Evolutionary conservation across 345 rosid genomes (phyloP).

Genomic region (Barbarea vulgaris): DNA sequence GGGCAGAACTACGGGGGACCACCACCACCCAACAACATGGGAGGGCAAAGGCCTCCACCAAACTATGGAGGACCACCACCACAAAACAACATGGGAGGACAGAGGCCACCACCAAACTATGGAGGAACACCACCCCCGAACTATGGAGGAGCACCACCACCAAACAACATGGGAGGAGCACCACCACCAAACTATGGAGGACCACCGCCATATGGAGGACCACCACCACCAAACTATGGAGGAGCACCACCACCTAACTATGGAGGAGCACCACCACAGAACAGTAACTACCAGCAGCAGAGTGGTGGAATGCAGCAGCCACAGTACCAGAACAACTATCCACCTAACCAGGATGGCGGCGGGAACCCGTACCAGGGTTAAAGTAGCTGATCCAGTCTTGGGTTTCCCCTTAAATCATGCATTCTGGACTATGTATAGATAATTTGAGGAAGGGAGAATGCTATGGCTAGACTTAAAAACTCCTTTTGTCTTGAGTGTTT

Average conservation of each 20-base stretch:
- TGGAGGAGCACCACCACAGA: slow-evolving; percentile 34
- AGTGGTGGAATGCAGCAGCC: slow-evolving; percentile 43
- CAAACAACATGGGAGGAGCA: slow-evolving; percentile 9
- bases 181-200: slow-evolving; percentile 36
- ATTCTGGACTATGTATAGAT: slow-evolving; percentile 40
- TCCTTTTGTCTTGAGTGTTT: slow-evolving; percentile 24
- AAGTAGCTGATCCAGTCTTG: slow-evolving; percentile 27
- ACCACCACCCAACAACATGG: slow-evolving; percentile 36
- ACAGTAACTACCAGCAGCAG: slow-evolving; percentile 39
- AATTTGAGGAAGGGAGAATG: slow-evolving; percentile 29
- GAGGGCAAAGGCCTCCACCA: slow-evolving; percentile 34
- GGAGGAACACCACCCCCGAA: slow-evolving; percentile 32
- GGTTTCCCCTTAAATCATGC: slow-evolving; percentile 26
- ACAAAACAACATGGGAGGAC: slow-evolving; percentile 28
- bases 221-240: slow-evolving; percentile 37
- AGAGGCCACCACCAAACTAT: slow-evolving; percentile 35
- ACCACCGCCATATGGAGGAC: slow-evolving; percentile 23
- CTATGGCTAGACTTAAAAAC: slow-evolving; percentile 27
- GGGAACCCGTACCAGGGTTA: slow-evolving; percentile 43
- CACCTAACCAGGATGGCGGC: slow-evolving; percentile 39
- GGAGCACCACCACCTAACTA: slow-evolving; percentile 26
- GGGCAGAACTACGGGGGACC: slow-evolving; percentile 37
- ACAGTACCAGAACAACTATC: slow-evolving; percentile 44
- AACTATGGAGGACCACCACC: slow-evolving; percentile 33
- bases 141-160: slow-evolving; percentile 36